phyloP scores from a whole-genome alignment of 352 stramenopile genomes.

The Phytophthora palmivora region DNA sequence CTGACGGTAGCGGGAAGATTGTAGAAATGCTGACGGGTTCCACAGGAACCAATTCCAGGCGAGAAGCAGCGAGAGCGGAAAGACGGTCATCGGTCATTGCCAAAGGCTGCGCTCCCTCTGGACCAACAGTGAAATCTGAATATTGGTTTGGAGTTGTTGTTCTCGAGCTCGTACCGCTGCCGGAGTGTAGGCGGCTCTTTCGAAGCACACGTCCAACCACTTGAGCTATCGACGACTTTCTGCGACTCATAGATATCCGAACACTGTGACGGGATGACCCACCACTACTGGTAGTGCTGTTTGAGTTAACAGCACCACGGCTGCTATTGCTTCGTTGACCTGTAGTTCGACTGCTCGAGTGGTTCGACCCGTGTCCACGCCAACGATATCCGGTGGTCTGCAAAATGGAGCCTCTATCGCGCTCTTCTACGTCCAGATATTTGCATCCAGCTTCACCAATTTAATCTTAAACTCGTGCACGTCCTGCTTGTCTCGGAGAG shows the following conservation, averaged over 20 bases:
- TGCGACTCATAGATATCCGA: slow-evolving; percentile 30
- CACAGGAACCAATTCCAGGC: slow-evolving; percentile 57
- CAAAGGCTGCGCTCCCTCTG: slow-evolving; percentile 28
- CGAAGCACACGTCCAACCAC: slow-evolving; percentile 42
- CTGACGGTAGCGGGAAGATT: slow-evolving; percentile 76
- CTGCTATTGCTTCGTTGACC: slow-evolving; percentile 45
- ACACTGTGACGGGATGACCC: slow-evolving; percentile 43
- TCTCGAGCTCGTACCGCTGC: slow-evolving; percentile 36
- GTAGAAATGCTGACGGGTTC: slow-evolving; percentile 75
- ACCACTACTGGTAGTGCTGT: slow-evolving; percentile 39
- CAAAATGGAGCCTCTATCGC: slow-evolving; percentile 28
- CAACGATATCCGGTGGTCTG: slow-evolving; percentile 31
- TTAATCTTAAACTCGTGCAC: slow-evolving; percentile 80
- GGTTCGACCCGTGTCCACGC: slow-evolving; percentile 38
- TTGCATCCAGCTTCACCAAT: slow-evolving; percentile 76
- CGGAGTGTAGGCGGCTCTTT: slow-evolving; percentile 41
- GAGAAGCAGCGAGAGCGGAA: slow-evolving; percentile 39
- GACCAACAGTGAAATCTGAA: slow-evolving; percentile 42
- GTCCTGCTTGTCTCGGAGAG: slow-evolving; percentile 63
- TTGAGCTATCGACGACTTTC: slow-evolving; percentile 44
- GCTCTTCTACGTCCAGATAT: slow-evolving; percentile 77
- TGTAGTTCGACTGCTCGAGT: no score
- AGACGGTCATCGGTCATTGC: slow-evolving; percentile 39
- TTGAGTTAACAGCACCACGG: slow-evolving; percentile 37
- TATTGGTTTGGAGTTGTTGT: slow-evolving; percentile 42